Evolutionary conservation across 768 basidiomycete genomes (phyloP), one percentile per base, ranked within the genome.

Genomic region (Russula sp.): DNA sequence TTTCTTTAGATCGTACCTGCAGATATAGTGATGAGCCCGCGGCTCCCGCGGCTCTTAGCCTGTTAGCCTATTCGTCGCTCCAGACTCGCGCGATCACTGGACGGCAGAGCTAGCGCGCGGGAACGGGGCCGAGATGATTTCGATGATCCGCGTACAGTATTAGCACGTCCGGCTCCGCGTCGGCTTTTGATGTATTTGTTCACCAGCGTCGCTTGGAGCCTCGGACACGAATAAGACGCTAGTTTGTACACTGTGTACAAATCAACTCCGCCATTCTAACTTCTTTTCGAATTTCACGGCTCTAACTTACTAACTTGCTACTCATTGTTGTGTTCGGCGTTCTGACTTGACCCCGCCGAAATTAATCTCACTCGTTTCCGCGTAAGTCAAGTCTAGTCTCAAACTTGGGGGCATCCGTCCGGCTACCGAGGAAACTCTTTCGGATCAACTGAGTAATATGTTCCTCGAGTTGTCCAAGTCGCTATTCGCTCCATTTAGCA

Each of bases 1-100:
- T 94, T 94, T 75, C 75, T 94, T 54, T 92, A 74, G 62, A 37
- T 56, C 27, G 8, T 11, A 44, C 18, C 32, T 7, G 5, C 35
- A 4, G 48, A 49, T 16, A 60, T 34, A 37, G 22, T 14, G 32
- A 37, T 8, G 45, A 32, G 37, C 14, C 27, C 10, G 51, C 44
- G 11, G 22, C 31, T 22, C 14, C 27, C 10, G 51, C 44, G 11
- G 22, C 31, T 22, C 47, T 48, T 27, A 27, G 6, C 47, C 47
- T 48, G 22, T 51, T 51, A 51, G 34, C 18, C 45, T 52, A n/a
- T 54, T 48, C 39, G 1, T 34, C 9, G n/a, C 45, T 57, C 13
- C 35, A 45, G 55, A 40, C 6, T 18, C 14, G n/a, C n/a, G 16
- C 37, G 22, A 47, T 39, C 51, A 16, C 5, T 14, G 52, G 20